Conservation (phyloP, 352 stramenopile genomes). For the Globisporangium radiosum region DNA sequence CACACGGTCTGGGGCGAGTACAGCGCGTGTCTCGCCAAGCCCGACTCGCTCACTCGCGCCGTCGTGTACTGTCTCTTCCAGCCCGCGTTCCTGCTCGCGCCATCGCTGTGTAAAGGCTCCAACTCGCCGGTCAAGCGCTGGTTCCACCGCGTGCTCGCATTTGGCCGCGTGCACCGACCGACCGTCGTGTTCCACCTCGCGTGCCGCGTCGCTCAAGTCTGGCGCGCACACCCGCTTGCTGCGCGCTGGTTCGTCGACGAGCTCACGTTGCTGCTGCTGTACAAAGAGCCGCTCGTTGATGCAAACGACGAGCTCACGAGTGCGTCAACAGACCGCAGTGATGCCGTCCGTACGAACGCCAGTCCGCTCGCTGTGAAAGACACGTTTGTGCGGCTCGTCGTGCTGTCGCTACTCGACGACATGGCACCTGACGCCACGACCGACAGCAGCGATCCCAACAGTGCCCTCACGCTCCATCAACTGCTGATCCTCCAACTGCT, state of each 20-base stretch:
- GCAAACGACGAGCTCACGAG: constrained; percentile 43
- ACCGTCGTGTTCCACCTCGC: constrained; percentile 79
- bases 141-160: constrained; percentile 43
- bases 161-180: constrained; percentile 50
- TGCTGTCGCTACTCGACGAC: constrained; percentile 64
- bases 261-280: constrained; percentile 62
- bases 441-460: constrained; percentile 9
- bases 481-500: constrained; percentile 33
- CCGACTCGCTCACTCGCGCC: constrained; percentile 53
- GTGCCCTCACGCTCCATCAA: constrained; percentile 19
- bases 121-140: constrained; percentile 46
- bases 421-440: constrained; percentile 24
- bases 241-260: constrained; percentile 55
- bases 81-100: constrained; percentile 42
- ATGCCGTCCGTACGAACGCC: constrained; percentile 1
- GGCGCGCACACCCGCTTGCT: constrained; percentile 39
- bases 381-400: constrained; percentile 59
- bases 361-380: constrained; percentile 31
- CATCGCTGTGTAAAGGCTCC: constrained; percentile 13
- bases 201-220: constrained; percentile 59
- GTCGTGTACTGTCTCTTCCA: constrained; percentile 72
- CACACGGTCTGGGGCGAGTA: constrained; percentile 64
- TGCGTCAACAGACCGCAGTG: neutral
- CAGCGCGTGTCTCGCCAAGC: constrained; percentile 59
- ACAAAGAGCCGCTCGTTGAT: constrained; percentile 72